These are phyloP conservation scores for Mortierella sp. DNA, from an alignment of 371 early-diverging fungal genomes.

Conservation along the genomic window DNA sequence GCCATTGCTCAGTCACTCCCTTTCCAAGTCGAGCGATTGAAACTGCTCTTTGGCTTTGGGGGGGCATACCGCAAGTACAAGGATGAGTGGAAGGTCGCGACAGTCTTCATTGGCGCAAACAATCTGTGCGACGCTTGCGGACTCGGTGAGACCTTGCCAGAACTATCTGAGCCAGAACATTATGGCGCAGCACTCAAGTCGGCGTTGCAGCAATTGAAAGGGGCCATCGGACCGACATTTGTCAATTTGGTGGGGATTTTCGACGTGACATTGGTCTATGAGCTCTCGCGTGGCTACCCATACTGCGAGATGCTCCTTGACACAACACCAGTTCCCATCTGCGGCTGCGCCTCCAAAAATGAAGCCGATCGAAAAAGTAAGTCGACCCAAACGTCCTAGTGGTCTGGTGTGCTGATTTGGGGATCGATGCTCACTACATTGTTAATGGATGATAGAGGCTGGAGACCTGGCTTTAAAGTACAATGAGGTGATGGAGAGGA, in stretches of 20 bases:
- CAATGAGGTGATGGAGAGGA: slow-evolving; percentile 62
- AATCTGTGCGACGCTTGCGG: slow-evolving; percentile 71
- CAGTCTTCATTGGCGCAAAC: slow-evolving; percentile 75
- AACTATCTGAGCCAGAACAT: slow-evolving; percentile 58
- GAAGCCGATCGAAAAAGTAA: slow-evolving; percentile 62
- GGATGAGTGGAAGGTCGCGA: slow-evolving; percentile 71
- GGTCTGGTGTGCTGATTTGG: no score
- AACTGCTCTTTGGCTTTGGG: slow-evolving; percentile 23
- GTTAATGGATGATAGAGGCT: slow-evolving; percentile 52
- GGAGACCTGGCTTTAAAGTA: slow-evolving; percentile 65
- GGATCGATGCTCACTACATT: no score
- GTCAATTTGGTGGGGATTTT: slow-evolving; percentile 69
- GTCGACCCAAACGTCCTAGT: neutral
- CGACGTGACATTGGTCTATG: slow-evolving; percentile 68
- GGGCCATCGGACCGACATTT: slow-evolving; percentile 61
- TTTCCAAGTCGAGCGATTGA: slow-evolving; percentile 29
- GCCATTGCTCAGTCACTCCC: slow-evolving; percentile 40
- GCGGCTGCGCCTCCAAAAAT: slow-evolving; percentile 63
- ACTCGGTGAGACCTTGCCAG: slow-evolving; percentile 4
- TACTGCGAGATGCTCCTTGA: slow-evolving; percentile 68
- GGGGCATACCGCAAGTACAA: slow-evolving; percentile 40
- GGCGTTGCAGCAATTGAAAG: slow-evolving; percentile 55
- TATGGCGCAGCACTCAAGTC: slow-evolving; percentile 59
- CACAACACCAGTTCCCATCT: slow-evolving; percentile 60
- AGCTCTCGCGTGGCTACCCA: slow-evolving; percentile 64